Evolutionary conservation across 352 stramenopile species (phyloP).

Genomic region (Phytophthora sp.): DNA sequence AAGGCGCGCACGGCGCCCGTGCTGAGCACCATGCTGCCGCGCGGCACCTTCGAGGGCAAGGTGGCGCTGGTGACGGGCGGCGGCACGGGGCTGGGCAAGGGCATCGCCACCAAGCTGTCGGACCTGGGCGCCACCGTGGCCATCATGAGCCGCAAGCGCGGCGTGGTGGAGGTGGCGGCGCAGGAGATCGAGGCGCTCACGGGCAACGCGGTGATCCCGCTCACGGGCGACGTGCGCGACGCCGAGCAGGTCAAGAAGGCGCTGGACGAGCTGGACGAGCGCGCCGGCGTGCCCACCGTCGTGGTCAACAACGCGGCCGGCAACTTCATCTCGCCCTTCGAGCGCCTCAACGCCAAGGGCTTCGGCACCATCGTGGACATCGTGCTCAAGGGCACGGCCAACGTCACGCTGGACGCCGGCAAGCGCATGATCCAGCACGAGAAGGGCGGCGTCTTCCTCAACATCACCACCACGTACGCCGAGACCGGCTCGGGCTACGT

Average conservation of each 20-base stretch:
- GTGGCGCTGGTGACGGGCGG: constrained; percentile 96
- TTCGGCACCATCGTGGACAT: constrained; percentile 98
- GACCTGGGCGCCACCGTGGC: constrained; percentile 93
- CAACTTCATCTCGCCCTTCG: constrained; percentile 95
- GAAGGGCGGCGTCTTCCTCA: constrained; percentile 91
- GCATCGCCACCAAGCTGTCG: constrained; percentile 93
- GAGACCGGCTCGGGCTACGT: constrained; percentile 95
- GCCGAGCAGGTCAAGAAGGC: constrained; percentile 85
- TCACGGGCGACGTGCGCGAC: constrained; percentile 91
- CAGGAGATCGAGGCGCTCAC: constrained; percentile 77
- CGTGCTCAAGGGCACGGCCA: constrained; percentile 88
- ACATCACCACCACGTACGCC: constrained; percentile 97
- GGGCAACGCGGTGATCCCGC: constrained; percentile 65
- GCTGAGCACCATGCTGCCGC: constrained; percentile 70
- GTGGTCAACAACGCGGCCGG: constrained; percentile 90
- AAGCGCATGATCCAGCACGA: constrained; percentile 84
- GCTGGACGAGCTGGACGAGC: constrained; percentile 78
- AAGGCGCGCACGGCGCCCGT: constrained; percentile 41
- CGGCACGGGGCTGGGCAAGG: constrained; percentile 94
- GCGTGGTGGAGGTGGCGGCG: constrained; percentile 89
- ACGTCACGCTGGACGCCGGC: constrained; percentile 81
- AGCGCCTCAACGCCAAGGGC: constrained; percentile 92
- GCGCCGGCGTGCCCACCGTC: constrained; percentile 72
- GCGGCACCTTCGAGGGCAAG: constrained; percentile 70
- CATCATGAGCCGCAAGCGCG: constrained; percentile 94